Evolutionary conservation across 1,139 yeast species (phyloP), one percentile per base, ranked within the genome.

Genomic region (Pichia sp.): DNA sequence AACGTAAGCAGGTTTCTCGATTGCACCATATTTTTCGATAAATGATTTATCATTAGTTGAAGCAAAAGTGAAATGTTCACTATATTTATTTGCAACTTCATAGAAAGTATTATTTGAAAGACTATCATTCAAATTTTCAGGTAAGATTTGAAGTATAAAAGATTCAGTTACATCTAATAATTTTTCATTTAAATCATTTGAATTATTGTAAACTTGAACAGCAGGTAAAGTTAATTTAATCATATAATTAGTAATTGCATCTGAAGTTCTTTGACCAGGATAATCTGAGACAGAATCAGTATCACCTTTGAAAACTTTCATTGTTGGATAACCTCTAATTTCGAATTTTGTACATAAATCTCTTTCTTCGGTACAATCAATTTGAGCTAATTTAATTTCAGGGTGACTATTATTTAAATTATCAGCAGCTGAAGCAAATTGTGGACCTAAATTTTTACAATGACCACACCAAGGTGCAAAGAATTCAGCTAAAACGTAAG

Each of bases 391-490:
- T 52, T 79, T 75, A 63, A 89, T 82, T 47, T 76, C 70, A 49
- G 83, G 67, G 47, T 75, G 69, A 49, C 82, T 66, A 37, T 72
- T 78, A 51, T 74, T 74, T 59, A 91, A 72, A 21, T 61, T 54
- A 50, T 84, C 82, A 41, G 98, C 96, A 40, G 97, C 98, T 56
- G 74, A 64, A 52, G 83, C 75, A 60, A 76, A 89, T 64, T 91
- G 91, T 40, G 98, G 98, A 19, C 91, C 97, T 52, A 91, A 72
- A 46, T 77, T 77, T 72, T 91, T 88, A 73, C 98, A 91, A 69
- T 91, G 96, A 19, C 98, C 98, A 72, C 98, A 91, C 98, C 98
- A 91, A 60, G 98, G 97, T 24, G 98, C 98, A 63, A 79, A 91
- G 69, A 91, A 91, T 69, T 91, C 97, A 31, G 95, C 91, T 53